A percentile compares a stretch with the other conserved stretches of the same genome.
Conservation (phyloP, 129 eudicot species). For the Deinandra increscens region DNA sequence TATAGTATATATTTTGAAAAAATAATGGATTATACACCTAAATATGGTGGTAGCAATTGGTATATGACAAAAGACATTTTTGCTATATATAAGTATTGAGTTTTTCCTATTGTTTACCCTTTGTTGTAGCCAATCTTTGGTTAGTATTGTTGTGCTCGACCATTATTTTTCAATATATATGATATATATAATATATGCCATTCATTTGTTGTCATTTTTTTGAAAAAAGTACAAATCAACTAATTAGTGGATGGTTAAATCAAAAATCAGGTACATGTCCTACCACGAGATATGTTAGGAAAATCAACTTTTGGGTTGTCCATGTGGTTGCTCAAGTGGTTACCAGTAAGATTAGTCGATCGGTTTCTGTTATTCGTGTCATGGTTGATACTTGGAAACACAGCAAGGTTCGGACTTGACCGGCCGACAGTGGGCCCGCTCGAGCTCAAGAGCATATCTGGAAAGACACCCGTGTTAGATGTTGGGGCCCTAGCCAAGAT, state of each 20-base stretch:
- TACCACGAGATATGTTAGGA: slow-evolving; percentile 96
- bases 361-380: slow-evolving; percentile 64
- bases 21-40: not conserved
- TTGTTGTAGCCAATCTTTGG: not conserved
- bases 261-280: slow-evolving; percentile 70
- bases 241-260: slow-evolving; percentile 26
- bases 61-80: not conserved
- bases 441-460: slow-evolving; percentile 72
- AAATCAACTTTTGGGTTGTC: slow-evolving; percentile 93
- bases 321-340: slow-evolving; percentile 97
- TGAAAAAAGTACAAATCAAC: slow-evolving; percentile 5
- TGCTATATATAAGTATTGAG: too few species aligned
- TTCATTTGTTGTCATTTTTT: not conserved
- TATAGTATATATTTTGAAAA: not conserved
- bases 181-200: too few species aligned
- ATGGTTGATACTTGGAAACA: slow-evolving; percentile 73
- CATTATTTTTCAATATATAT: not conserved
- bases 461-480: slow-evolving; percentile 91
- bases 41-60: not conserved
- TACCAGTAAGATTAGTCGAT: slow-evolving; percentile 82
- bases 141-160: not conserved
- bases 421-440: slow-evolving; percentile 79
- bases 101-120: not conserved
- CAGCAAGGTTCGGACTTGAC: slow-evolving; percentile 61
- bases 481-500: slow-evolving; percentile 94